Evolutionary conservation across 306 rosid species (phyloP).

Genomic region (Abrus pulchellus): DNA sequence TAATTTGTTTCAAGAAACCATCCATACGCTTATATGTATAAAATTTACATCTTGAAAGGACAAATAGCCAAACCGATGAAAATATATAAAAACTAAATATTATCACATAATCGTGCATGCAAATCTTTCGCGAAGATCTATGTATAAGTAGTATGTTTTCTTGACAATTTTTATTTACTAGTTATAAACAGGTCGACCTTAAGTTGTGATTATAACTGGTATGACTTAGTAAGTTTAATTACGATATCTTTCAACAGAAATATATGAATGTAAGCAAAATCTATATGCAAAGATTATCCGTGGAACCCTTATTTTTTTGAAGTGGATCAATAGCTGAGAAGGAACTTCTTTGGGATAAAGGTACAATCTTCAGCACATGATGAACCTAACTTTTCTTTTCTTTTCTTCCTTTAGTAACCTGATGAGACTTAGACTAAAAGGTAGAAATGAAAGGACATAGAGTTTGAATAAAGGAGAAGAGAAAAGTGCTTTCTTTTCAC

Average conservation of each 20-base stretch:
- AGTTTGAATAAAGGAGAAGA: not conserved
- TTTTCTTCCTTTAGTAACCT: slow-evolving; percentile 16
- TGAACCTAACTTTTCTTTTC: not conserved
- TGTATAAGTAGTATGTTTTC: not conserved
- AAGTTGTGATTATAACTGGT: not conserved
- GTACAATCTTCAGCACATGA: not conserved
- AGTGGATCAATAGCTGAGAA: not conserved
- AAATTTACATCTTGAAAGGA: not conserved
- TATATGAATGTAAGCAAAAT: not conserved
- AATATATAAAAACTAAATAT: not conserved
- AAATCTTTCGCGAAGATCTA: not conserved
- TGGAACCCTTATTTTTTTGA: not conserved
- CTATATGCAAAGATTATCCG: not conserved
- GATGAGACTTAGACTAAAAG: slow-evolving; percentile 22
- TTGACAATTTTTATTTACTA: not conserved
- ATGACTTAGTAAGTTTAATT: not conserved
- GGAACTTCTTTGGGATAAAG: not conserved
- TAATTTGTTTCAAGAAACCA: not conserved
- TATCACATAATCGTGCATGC: not conserved
- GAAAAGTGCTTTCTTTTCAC: slow-evolving; percentile 40
- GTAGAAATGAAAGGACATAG: slow-evolving; percentile 17
- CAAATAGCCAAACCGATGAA: not conserved
- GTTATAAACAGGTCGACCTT: not conserved
- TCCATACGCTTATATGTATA: not conserved
- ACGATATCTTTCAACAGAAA: not conserved